phyloP scores from a whole-genome alignment of 179 eudicot genomes.

The Silene coronaria region DNA sequence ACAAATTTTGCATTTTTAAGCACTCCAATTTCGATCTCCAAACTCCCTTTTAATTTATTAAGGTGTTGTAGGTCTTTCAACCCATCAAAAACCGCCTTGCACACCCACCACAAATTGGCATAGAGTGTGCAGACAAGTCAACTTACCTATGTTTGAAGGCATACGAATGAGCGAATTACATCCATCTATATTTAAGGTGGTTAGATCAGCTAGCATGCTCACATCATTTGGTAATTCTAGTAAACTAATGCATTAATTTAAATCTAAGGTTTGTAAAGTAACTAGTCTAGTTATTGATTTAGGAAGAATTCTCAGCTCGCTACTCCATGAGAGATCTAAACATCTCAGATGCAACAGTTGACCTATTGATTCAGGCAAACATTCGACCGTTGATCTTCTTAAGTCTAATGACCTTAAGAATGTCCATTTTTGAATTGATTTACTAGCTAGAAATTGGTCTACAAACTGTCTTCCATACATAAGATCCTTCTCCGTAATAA shows the following conservation, averaged over 20 bases:
- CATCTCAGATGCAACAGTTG: conserved; percentile 19
- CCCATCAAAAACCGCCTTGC: background rate
- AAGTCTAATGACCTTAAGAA: conserved; percentile 16
- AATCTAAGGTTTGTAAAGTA: background rate
- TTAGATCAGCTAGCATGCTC: background rate
- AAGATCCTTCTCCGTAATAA: background rate
- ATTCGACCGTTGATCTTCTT: background rate
- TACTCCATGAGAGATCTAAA: conserved; percentile 14
- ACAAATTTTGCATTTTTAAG: background rate
- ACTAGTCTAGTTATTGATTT: background rate
- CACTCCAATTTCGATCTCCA: background rate
- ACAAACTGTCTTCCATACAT: background rate
- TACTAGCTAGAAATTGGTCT: background rate
- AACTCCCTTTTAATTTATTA: background rate
- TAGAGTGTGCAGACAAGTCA: background rate
- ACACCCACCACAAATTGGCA: background rate
- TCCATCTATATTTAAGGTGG: background rate
- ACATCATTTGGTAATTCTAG: background rate
- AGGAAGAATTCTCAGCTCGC: background rate
- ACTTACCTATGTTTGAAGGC: background rate
- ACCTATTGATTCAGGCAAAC: conserved; percentile 10
- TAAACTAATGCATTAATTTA: background rate
- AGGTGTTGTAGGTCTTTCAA: conserved; percentile 18
- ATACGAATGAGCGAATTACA: background rate
- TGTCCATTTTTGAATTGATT: background rate